Percentiles rank a stretch among this genome's conserved stretches.
Evolutionary conservation across 2,329 filamentous ascomycete species (phyloP).

Genomic region (Cladosporium sphaerospermum): DNA sequence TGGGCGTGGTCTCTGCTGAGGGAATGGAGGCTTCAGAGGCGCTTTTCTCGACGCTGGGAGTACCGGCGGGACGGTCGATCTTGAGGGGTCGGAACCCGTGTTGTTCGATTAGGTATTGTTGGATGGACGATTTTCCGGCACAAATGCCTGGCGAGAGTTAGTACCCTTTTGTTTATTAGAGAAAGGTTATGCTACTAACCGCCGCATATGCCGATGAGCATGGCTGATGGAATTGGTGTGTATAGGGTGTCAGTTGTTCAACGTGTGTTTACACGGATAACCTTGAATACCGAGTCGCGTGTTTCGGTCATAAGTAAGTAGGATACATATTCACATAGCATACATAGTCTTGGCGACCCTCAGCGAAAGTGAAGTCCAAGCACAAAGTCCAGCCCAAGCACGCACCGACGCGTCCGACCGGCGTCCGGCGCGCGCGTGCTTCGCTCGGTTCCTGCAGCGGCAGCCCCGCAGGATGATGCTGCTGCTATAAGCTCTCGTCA

Average conservation of each 20-base stretch:
- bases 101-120: constrained; percentile 76
- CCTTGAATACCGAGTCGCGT: too few species aligned
- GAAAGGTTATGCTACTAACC: constrained; percentile 40
- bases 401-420: neutral
- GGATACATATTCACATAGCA: too few species aligned
- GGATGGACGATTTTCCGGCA: constrained; percentile 85
- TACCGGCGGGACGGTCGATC: constrained; percentile 41
- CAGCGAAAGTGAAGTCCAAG: constrained; percentile 6
- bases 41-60: constrained; percentile 38
- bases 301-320: too few species aligned
- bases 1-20: constrained; percentile 8
- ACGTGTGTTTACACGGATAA: too few species aligned
- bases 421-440: too few species aligned
- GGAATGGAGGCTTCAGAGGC: constrained; percentile 34
- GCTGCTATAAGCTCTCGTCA: too few species aligned
- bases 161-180: neutral
- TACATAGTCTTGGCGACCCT: neutral
- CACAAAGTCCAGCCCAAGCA: neutral
- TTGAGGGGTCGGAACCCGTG: constrained; percentile 73
- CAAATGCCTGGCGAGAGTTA: constrained; percentile 63
- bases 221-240: constrained; percentile 27
- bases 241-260: neutral
- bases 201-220: constrained; percentile 74
- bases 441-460: neutral
- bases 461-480: neutral